These are phyloP conservation scores for Simplicillium aogashimaense DNA, from an alignment of 2,329 filamentous ascomycete species.

Conservation along the genomic window DNA sequence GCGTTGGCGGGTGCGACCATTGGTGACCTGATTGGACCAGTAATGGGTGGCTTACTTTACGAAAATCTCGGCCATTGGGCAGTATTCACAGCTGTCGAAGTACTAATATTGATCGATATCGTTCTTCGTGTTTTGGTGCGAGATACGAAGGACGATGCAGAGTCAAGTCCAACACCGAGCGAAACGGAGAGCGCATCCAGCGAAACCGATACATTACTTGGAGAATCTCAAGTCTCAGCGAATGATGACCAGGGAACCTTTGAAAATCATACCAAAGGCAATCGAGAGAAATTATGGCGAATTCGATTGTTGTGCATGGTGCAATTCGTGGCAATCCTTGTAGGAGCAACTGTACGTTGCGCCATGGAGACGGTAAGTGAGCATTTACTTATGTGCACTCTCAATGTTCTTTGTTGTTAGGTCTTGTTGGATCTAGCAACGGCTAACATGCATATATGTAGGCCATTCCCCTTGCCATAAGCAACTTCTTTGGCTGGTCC, in stretches of 20 bases:
- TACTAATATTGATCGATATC: neutral
- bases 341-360: neutral
- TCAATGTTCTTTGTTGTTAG: too few species aligned
- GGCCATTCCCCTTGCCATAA: neutral
- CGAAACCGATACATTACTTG: neutral
- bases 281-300: neutral
- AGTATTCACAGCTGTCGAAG: neutral
- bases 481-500: neutral
- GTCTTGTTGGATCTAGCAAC: too few species aligned
- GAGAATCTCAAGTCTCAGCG: neutral
- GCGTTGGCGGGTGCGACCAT: neutral
- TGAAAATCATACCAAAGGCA: neutral
- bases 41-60: neutral
- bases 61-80: neutral
- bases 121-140: neutral
- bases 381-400: neutral
- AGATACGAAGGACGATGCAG: neutral
- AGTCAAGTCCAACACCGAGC: too few species aligned
- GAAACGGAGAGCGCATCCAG: neutral
- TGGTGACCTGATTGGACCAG: neutral
- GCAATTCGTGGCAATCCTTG: neutral
- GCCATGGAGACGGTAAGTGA: neutral
- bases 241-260: neutral
- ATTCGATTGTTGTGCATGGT: neutral
- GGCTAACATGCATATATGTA: neutral